Percentiles rank a stretch among this genome's conserved stretches.
These are phyloP conservation scores for Tolypocladium paradoxum DNA, from an alignment of 2,329 filamentous ascomycete genomes.

Conservation along the genomic window DNA sequence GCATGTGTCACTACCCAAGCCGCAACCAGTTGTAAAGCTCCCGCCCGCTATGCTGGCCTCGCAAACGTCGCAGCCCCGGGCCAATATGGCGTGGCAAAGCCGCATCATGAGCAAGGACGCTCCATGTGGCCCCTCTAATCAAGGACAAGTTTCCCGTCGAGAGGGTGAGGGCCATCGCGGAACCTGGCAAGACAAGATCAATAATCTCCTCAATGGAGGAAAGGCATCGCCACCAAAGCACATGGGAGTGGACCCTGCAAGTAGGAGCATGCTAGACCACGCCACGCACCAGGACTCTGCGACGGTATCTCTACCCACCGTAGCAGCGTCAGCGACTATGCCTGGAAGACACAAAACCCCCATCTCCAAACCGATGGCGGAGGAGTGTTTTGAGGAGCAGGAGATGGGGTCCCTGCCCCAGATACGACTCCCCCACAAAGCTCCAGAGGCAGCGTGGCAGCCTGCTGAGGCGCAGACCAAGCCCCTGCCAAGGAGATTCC, in stretches of 20 bases:
- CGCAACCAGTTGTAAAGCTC: constrained; percentile 69
- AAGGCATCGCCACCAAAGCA: constrained; percentile 50
- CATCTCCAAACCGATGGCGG: constrained; percentile 59
- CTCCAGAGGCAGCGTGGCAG: constrained; percentile 53
- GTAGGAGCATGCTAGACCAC: constrained; percentile 55
- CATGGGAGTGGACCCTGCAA: constrained; percentile 55
- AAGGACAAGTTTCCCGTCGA: constrained; percentile 7
- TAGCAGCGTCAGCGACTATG: constrained; percentile 8
- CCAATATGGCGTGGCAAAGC: constrained; percentile 24
- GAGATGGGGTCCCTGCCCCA: constrained; percentile 69
- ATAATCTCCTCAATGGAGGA: constrained; percentile 60
- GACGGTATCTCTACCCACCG: constrained; percentile 56
- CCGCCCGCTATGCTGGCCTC: constrained; percentile 41
- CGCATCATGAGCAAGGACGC: constrained; percentile 21
- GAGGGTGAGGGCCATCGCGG: constrained; percentile 26
- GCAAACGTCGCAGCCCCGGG: constrained; percentile 13
- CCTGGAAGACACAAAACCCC: constrained; percentile 32
- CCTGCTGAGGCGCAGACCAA: constrained; percentile 44
- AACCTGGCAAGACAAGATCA: constrained; percentile 76
- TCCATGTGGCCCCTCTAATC: constrained; percentile 11
- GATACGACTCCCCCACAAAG: constrained; percentile 54
- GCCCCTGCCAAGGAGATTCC: constrained; percentile 40
- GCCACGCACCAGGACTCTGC: constrained; percentile 37
- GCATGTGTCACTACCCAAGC: constrained; percentile 58
- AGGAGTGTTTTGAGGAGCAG: constrained; percentile 72